Evolutionary conservation across 2,329 filamentous ascomycete species (phyloP).

Genomic region (Mycosphaerella arachidis): DNA sequence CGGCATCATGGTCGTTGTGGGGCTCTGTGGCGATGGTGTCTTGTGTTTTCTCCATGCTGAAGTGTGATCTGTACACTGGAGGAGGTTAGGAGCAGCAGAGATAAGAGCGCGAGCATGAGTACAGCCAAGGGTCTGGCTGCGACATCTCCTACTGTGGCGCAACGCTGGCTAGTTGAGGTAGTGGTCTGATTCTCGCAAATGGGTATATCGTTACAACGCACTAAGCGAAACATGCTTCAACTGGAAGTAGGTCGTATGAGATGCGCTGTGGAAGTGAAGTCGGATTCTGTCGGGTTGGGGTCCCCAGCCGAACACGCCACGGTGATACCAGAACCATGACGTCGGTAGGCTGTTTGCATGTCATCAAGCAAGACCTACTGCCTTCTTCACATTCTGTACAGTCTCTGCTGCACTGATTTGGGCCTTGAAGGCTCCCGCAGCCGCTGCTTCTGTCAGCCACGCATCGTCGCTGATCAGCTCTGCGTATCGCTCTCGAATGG

Average conservation of each 20-base stretch:
- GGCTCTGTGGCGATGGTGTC: neutral
- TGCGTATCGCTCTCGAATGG: conserved; percentile 55
- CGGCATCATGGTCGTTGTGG: neutral
- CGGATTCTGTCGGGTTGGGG: too few relatives aligned
- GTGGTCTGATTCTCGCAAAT: neutral
- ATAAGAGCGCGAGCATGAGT: neutral
- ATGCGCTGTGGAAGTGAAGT: too few relatives aligned
- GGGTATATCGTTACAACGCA: too few relatives aligned
- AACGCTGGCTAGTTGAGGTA: neutral
- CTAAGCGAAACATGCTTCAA: too few relatives aligned
- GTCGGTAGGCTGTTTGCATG: too few relatives aligned
- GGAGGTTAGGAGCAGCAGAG: too few relatives aligned
- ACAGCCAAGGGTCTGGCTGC: neutral
- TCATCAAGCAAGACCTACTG: conserved; percentile 37
- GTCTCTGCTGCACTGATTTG: conserved; percentile 53
- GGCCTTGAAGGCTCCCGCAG: conserved; percentile 58
- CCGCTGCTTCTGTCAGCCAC: conserved; percentile 53
- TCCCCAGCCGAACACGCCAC: too few relatives aligned
- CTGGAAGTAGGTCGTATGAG: too few relatives aligned
- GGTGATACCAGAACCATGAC: too few relatives aligned
- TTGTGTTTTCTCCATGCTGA: too few relatives aligned
- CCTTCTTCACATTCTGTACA: conserved; percentile 43
- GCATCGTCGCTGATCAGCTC: conserved; percentile 49
- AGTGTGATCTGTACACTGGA: too few relatives aligned
- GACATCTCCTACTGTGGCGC: neutral